Evolutionary conservation across 352 stramenopile genomes (phyloP), one percentile per base, ranked within the genome.

Genomic region (Phytophthora vignae): DNA sequence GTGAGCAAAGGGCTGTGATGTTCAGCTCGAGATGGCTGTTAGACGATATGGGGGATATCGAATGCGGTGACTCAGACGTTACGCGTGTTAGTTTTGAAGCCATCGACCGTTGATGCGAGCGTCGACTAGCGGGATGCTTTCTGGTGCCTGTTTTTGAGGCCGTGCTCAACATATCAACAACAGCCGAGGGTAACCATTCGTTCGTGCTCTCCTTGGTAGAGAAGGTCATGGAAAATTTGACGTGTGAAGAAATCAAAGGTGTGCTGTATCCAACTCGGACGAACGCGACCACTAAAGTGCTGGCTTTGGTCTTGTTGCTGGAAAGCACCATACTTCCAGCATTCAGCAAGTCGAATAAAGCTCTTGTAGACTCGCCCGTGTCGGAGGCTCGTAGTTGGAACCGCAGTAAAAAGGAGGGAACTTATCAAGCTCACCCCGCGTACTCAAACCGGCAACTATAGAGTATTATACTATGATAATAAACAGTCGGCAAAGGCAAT

Each of bases 371-470:
- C 2, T 64, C 27, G 1, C 55, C 54, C 0, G 55, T 64, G 17
- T 5, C 6, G 12, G 31, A 7, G 38, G 64, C 55, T 58, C 44
- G 44, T 36, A 64, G 29, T 9, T 70, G 31, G 4, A 70, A 31
- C 2, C 33, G 55, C 15, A 70, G 27, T 27, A 70, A 64, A 14
- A 53, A 64, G 1, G 44, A 55, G 25, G 63, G n/a, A 64, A 70
- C 17, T 70, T 70, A 4, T 15, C 17, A 17, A 25, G 19, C 22
- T 38, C 38, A 17, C 38, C 40, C 15, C 19, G 61, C 29, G 29
- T 48, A 19, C 53, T 54, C 33, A 49, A 25, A 9, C 49, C 15
- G 10, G 64, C 48, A 22, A 71, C 40, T 38, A 15, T 27, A 36
- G 8, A 60, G 6, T 22, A 22, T 22, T 22, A 22, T 11, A 66